Conservation (phyloP, 2,329 filamentous ascomycete genomes). For the Calonectria pseudoturangicola region DNA sequence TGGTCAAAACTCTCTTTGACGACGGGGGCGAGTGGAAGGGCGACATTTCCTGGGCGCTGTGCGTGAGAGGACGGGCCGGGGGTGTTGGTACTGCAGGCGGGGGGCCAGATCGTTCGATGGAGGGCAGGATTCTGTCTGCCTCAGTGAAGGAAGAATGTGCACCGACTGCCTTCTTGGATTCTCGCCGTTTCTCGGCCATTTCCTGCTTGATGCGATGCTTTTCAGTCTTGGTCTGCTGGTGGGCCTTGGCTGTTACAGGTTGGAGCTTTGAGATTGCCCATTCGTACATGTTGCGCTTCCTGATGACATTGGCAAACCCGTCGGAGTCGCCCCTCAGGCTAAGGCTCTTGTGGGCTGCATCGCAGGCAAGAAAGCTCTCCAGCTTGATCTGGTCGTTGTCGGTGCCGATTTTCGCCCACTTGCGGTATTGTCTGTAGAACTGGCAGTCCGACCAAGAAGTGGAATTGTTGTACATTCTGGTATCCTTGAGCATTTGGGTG, state of each 20-base stretch:
- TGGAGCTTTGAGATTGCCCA: constrained; percentile 37
- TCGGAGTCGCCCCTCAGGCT: not conserved
- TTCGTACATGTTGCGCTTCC: not conserved
- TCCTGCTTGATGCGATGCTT: not conserved
- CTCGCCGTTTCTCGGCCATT: not conserved
- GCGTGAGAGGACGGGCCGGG: not conserved
- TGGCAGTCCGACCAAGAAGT: not conserved
- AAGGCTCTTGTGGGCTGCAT: constrained; percentile 32
- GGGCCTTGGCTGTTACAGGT: not conserved
- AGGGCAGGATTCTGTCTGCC: not conserved
- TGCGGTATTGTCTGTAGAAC: constrained; percentile 20
- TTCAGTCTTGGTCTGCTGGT: not conserved
- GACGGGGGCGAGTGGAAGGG: not conserved
- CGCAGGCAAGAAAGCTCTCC: not conserved
- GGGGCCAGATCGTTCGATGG: not conserved
- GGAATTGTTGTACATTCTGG: not conserved
- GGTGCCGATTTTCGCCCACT: constrained; percentile 10
- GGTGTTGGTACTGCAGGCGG: not conserved
- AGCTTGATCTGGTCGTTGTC: not conserved
- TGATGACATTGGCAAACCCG: not conserved
- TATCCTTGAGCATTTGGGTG: not conserved
- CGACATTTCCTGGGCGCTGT: not conserved
- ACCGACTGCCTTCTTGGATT: not conserved
- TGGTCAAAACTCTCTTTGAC: not conserved
- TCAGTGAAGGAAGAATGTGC: not conserved